Base-by-base conservation (phyloP, 2,329 filamentous ascomycete genomes). In the Arthrocladium fulminans region DNA sequence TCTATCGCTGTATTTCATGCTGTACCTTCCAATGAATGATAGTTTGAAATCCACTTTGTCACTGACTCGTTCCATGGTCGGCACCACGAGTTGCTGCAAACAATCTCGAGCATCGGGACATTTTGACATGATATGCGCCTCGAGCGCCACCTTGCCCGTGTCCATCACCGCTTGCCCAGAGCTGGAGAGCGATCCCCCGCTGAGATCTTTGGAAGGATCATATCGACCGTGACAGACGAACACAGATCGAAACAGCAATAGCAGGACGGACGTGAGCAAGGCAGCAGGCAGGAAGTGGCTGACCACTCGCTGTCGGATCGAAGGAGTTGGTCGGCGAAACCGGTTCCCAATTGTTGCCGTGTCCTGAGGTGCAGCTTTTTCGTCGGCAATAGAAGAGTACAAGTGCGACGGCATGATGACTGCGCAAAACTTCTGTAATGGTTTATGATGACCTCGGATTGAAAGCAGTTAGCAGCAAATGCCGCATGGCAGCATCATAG, bases 81-180 rank as follows among this genome's bases (percentile, higher is more conserved):
- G 92, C 13, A 97, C 69, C 20, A 98, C 75, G 58, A 98, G 70
- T 51, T 88, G 73, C 53, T 80, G 79, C 17, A 98, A 73, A 61
- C 90, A 96, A 62, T 87, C 84, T 65, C 75, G 77, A 2, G 92
- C 88, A 67, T 98, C 92, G 0, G 90, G 89, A 61, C 92, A 98
- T 74, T 97, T 96, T 69, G 82, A 86, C 83, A 97, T 98, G 59
- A 97, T 92, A 65, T 97, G 90, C 48, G 88, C 86, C 65, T 98
- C 92, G 2, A 98, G 69, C 3, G 88, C 85, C 3, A 97, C 84
- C 49, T 51, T 59, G 27, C 49, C 53, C 32, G 22, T 24, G 12
- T 54, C 43, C 17, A 50, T 22, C 5, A 44, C 42, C 32, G 29
- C 42, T 25, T 45, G 32, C 17, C 2, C 15, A 20, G 12, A 6